phyloP scores from a whole-genome alignment of 306 rosid genomes.

The Benincasa hispida region DNA sequence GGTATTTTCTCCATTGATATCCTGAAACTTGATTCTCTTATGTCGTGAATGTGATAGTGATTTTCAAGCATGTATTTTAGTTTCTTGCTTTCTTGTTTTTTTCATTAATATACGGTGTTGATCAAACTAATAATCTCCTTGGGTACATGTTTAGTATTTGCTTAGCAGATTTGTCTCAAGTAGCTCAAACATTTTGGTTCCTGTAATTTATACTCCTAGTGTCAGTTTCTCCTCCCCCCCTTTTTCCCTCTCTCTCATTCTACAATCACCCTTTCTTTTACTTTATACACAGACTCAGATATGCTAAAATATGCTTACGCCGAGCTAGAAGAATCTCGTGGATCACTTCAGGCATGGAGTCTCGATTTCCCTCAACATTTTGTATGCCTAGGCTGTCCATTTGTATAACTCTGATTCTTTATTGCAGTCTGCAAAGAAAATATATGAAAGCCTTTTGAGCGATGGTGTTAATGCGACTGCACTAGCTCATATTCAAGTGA shows the following conservation, averaged over 20 bases:
- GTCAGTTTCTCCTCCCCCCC: background rate
- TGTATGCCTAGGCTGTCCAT: constrained; percentile 2
- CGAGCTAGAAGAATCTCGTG: constrained; percentile 96
- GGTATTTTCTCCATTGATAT: background rate
- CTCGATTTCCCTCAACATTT: constrained; percentile 6
- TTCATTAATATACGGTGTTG: background rate
- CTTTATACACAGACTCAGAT: constrained; percentile 45
- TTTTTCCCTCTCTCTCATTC: background rate
- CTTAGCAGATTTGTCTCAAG: background rate
- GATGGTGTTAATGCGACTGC: constrained; percentile 57
- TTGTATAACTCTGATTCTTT: constrained; percentile 9
- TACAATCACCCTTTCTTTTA: background rate
- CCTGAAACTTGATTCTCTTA: background rate
- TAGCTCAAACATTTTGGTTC: background rate
- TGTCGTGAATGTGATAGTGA: background rate
- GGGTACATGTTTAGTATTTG: background rate
- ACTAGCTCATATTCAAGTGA: constrained; percentile 89
- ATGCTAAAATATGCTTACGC: constrained; percentile 93
- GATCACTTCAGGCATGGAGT: constrained; percentile 68
- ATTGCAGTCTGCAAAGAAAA: constrained; percentile 82
- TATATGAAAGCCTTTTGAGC: constrained; percentile 70
- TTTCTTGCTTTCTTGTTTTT: background rate
- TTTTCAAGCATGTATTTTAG: background rate
- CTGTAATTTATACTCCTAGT: background rate
- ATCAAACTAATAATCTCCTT: background rate